Evolutionary conservation across 208 protist species (phyloP).

Genomic region (Trypanosomatidae sp.): DNA sequence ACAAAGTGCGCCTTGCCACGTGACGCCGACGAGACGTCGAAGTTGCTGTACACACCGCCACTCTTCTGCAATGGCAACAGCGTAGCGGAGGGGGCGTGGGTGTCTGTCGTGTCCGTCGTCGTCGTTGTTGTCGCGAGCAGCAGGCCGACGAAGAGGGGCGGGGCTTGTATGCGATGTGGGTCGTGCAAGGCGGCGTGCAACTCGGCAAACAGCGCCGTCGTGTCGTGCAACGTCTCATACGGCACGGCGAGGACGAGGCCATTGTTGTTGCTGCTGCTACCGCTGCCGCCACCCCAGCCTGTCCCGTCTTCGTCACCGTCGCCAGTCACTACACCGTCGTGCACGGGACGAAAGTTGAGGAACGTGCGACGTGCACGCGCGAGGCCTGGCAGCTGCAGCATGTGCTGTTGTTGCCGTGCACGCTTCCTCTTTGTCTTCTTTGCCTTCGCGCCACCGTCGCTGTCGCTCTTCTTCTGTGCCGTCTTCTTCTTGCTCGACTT

Average conservation of each 20-base stretch:
- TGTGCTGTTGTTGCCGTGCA: too few relatives aligned
- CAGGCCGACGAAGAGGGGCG: conserved; percentile 65
- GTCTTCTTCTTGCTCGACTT: too few relatives aligned
- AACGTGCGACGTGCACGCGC: too few relatives aligned
- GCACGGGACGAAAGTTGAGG: too few relatives aligned
- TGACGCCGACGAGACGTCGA: conserved; percentile 8
- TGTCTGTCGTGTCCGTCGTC: conserved; percentile 2
- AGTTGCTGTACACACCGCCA: conserved; percentile 15
- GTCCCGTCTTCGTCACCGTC: background rate
- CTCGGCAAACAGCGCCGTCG: conserved; percentile 26
- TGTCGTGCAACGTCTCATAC: conserved; percentile 18
- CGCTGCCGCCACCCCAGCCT: background rate
- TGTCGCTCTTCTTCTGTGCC: too few relatives aligned
- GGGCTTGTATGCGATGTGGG: conserved; percentile 71
- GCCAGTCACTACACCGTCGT: too few relatives aligned
- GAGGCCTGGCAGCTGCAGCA: too few relatives aligned
- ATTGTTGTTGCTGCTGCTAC: background rate
- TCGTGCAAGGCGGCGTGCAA: conserved; percentile 39
- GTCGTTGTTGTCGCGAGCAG: too few relatives aligned
- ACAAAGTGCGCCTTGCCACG: conserved; percentile 9
- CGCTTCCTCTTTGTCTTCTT: too few relatives aligned
- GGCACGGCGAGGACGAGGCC: conserved; percentile 6
- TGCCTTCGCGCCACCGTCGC: too few relatives aligned
- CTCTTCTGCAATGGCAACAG: background rate
- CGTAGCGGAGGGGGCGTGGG: conserved; percentile 9